A percentile compares a stretch with the other conserved stretches of the same genome.
phyloP scores from a whole-genome alignment of 345 rosid genomes.

The Microthlaspi erraticum region DNA sequence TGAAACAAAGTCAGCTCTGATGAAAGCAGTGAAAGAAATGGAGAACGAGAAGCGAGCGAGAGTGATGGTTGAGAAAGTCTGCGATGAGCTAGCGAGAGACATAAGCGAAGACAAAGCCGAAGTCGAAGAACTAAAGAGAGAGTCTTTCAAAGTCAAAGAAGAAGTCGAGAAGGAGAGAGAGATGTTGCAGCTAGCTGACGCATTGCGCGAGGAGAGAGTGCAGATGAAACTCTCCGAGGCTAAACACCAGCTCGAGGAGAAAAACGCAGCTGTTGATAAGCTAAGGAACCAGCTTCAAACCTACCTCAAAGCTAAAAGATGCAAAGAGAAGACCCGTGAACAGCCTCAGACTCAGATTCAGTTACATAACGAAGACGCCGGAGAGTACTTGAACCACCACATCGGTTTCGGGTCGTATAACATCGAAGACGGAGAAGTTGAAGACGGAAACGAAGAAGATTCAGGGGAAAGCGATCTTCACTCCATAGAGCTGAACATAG shows the following conservation, averaged over 20 bases:
- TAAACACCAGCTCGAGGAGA: constrained; percentile 80
- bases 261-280: constrained; percentile 79
- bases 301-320: constrained; percentile 67
- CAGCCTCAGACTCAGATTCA: constrained; percentile 49
- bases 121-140: constrained; percentile 70
- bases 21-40: constrained; percentile 76
- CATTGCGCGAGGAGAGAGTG: constrained; percentile 70
- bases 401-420: constrained; percentile 49
- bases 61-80: constrained; percentile 77
- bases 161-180: constrained; percentile 88
- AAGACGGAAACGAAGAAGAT: constrained; percentile 60
- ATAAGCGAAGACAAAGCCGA: constrained; percentile 65
- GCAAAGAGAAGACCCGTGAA: constrained; percentile 61
- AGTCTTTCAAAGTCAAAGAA: constrained; percentile 61
- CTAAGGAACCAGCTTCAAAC: constrained; percentile 85
- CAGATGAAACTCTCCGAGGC: constrained; percentile 83
- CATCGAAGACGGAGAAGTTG: constrained; percentile 70
- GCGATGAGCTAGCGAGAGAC: constrained; percentile 78
- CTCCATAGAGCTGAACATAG: constrained; percentile 82
- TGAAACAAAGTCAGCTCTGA: constrained; percentile 70
- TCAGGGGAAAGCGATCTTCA: constrained; percentile 88
- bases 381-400: constrained; percentile 54
- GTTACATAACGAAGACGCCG: constrained; percentile 54
- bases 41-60: constrained; percentile 88
- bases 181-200: constrained; percentile 76